Percentiles rank a stretch among this genome's conserved stretches.
phyloP scores from a whole-genome alignment of 2,329 filamentous ascomycete genomes.

The Orbilia ellipsospora region DNA sequence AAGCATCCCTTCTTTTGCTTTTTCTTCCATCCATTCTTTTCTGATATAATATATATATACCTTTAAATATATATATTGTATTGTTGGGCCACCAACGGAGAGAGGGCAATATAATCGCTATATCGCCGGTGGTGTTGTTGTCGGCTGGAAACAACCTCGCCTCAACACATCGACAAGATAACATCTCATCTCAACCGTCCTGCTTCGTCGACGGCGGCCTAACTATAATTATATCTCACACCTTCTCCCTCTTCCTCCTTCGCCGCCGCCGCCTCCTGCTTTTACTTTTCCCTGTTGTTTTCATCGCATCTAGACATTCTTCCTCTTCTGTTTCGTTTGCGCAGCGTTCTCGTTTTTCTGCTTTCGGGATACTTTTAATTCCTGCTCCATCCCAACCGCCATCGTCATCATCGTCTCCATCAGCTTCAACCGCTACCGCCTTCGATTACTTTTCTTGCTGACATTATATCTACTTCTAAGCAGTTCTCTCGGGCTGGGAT shows the following conservation, averaged over 20 bases:
- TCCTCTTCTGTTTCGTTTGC: neutral
- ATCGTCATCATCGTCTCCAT: constrained; percentile 9
- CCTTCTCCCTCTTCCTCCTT: constrained; percentile 7
- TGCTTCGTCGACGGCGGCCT: constrained; percentile 34
- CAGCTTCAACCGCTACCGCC: constrained; percentile 1
- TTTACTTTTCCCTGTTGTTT: neutral
- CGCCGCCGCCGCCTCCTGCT: neutral
- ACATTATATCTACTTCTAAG: constrained; percentile 29
- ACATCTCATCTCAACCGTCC: neutral
- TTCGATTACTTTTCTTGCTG: constrained; percentile 45
- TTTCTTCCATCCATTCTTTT: neutral
- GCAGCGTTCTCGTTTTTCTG: constrained; percentile 32
- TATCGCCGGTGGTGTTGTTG: constrained; percentile 18
- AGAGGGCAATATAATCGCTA: neutral
- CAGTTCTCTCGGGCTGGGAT: constrained; percentile 55
- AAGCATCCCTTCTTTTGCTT: no score
- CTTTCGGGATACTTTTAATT: constrained; percentile 22
- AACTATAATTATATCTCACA: constrained; percentile 13
- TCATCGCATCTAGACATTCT: constrained; percentile 12
- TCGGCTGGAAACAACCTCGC: constrained; percentile 7
- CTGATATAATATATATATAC: no score
- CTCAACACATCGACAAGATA: constrained; percentile 29
- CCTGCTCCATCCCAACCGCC: neutral
- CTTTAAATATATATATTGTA: no score
- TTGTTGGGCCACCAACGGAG: neutral